Evolutionary conservation across 495 filamentous ascomycete species (phyloP).

Genomic region (Penicillium fimorum): DNA sequence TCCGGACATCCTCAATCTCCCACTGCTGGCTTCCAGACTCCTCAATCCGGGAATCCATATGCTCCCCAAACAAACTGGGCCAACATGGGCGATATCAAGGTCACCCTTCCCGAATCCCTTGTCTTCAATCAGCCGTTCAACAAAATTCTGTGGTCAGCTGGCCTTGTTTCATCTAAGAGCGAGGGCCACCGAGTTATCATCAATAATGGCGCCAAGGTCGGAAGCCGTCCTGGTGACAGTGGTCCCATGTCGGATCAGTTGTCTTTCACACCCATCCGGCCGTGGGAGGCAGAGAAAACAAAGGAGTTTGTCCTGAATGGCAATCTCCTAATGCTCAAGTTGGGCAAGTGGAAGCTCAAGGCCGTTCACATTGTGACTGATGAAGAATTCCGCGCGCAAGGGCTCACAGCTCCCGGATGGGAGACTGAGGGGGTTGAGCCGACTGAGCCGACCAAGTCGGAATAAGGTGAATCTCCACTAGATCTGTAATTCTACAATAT

Average conservation of each 20-base stretch:
- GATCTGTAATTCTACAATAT: constrained; percentile 22
- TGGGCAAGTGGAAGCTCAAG: constrained; percentile 79
- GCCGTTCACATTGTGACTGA: constrained; percentile 71
- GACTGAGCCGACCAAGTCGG: constrained; percentile 11
- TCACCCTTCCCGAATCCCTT: constrained; percentile 65
- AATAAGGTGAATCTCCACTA: constrained; percentile 18
- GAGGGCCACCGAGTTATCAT: constrained; percentile 65
- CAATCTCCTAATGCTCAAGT: constrained; percentile 63
- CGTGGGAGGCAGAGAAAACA: constrained; percentile 57
- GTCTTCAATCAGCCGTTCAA: constrained; percentile 60
- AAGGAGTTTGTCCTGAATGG: constrained; percentile 61
- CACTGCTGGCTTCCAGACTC: constrained; percentile 28
- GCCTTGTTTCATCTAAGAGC: constrained; percentile 60
- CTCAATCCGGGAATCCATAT: constrained; percentile 40
- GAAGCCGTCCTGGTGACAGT: constrained; percentile 53
- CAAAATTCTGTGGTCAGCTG: constrained; percentile 64
- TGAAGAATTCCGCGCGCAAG: constrained; percentile 56
- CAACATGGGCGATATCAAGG: constrained; percentile 49
- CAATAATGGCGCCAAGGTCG: constrained; percentile 63
- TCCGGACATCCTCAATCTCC: constrained; percentile 23
- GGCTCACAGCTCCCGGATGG: constrained; percentile 47
- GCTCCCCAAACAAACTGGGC: constrained; percentile 46
- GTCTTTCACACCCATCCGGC: constrained; percentile 59
- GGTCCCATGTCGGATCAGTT: constrained; percentile 57
- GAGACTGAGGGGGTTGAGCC: constrained; percentile 18